Conservation (phyloP, 73 alveolate species). For the Paramecium caudatum region DNA sequence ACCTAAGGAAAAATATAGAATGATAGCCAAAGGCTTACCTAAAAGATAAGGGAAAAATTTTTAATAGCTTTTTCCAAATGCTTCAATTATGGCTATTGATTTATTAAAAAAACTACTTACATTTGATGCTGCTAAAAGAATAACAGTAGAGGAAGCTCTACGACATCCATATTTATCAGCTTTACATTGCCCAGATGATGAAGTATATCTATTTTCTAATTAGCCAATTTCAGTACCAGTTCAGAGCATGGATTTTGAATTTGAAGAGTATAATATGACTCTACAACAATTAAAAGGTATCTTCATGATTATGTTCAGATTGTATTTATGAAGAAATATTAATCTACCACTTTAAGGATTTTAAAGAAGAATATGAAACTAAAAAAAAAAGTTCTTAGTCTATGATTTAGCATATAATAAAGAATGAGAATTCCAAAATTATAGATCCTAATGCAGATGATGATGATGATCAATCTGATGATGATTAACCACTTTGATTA, state of each 20-base stretch:
- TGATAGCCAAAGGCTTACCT: slow-evolving; percentile 73
- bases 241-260: slow-evolving; percentile 80
- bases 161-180: slow-evolving; percentile 92
- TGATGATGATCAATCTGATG: slow-evolving; percentile 47
- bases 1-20: slow-evolving; percentile 73
- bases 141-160: slow-evolving; percentile 92
- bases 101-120: slow-evolving; percentile 83
- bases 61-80: slow-evolving; percentile 76
- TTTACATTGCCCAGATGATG: slow-evolving; percentile 86
- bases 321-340: slow-evolving; percentile 83
- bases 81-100: slow-evolving; percentile 85
- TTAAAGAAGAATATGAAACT: slow-evolving; percentile 77
- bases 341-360: slow-evolving; percentile 78
- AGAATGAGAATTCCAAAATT: slow-evolving; percentile 65
- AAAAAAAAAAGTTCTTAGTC: slow-evolving; percentile 74
- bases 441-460: slow-evolving; percentile 69
- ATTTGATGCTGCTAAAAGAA: slow-evolving; percentile 91
- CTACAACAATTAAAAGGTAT: slow-evolving; percentile 77
- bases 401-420: slow-evolving; percentile 66
- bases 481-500: slow-evolving; percentile 54
- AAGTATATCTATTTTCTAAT: neutral
- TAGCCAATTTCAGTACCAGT: slow-evolving; percentile 79
- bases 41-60: slow-evolving; percentile 81
- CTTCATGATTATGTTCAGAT: neutral
- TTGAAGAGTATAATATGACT: slow-evolving; percentile 79